Conservation (phyloP, 257 asterid genomes). For the Handroanthus guayacan region DNA sequence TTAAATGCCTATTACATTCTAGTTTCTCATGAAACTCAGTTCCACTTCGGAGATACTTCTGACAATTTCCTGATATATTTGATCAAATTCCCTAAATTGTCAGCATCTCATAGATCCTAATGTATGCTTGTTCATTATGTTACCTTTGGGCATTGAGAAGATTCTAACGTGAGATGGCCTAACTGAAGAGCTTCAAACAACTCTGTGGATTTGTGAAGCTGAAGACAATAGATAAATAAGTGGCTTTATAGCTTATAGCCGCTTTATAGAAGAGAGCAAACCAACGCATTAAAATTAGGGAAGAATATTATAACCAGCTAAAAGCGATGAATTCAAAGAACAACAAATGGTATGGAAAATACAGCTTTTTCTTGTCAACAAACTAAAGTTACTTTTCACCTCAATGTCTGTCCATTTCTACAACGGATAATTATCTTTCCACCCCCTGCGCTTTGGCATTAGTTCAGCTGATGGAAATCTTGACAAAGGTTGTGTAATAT, state of each 20-base stretch:
- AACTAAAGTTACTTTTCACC: no score
- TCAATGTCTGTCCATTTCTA: neutral
- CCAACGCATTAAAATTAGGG: neutral
- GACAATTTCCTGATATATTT: constrained; percentile 6
- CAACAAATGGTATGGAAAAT: neutral
- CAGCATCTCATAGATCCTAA: constrained; percentile 5
- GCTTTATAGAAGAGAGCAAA: neutral
- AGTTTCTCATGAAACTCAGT: neutral
- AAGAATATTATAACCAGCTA: neutral
- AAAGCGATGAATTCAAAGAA: neutral
- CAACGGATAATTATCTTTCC: no score
- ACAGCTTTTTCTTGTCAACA: neutral
- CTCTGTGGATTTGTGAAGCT: neutral
- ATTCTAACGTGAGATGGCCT: constrained; percentile 4
- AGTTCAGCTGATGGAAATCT: no score
- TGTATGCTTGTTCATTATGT: neutral
- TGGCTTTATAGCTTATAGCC: neutral
- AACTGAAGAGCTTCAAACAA: neutral
- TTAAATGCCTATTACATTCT: neutral
- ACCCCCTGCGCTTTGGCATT: no score
- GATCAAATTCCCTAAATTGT: neutral
- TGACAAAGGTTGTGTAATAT: no score
- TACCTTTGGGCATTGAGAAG: constrained; percentile 8
- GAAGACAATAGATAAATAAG: neutral
- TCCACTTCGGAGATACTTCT: neutral